Evolutionary conservation across 306 rosid genomes (phyloP).

Genomic region (Glycine latifolia): DNA sequence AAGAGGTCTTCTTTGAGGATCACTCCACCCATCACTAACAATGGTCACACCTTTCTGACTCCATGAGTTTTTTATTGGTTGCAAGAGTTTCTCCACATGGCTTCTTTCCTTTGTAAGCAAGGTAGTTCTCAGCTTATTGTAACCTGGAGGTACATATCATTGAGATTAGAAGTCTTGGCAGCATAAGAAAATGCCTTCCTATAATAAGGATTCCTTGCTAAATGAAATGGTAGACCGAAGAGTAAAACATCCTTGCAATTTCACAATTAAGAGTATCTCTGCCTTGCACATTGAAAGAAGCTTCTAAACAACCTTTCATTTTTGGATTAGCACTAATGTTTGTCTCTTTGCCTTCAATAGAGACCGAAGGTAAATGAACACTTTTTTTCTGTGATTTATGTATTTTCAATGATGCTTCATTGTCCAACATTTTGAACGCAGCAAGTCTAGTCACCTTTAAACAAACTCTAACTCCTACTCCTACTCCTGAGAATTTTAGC

Average conservation of each 20-base stretch:
- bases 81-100: not conserved
- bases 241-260: conserved; percentile 20
- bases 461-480: not conserved
- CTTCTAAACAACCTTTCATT: too few species aligned
- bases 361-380: not conserved
- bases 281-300: not conserved
- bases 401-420: not conserved
- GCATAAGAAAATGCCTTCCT: not conserved
- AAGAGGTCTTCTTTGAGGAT: not conserved
- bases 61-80: conserved; percentile 1
- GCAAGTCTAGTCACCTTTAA: not conserved
- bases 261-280: not conserved
- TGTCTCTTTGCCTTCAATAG: not conserved
- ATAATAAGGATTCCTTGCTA: conserved; percentile 18
- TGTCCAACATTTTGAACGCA: not conserved
- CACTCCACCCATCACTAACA: not conserved
- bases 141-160: not conserved
- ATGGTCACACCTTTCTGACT: not conserved
- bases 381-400: not conserved
- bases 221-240: not conserved
- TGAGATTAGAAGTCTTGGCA: not conserved
- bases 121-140: not conserved
- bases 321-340: not conserved
- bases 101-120: not conserved
- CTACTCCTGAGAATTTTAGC: not conserved